Conservation (phyloP, 768 basidiomycete genomes). For the Russula emetica region DNA sequence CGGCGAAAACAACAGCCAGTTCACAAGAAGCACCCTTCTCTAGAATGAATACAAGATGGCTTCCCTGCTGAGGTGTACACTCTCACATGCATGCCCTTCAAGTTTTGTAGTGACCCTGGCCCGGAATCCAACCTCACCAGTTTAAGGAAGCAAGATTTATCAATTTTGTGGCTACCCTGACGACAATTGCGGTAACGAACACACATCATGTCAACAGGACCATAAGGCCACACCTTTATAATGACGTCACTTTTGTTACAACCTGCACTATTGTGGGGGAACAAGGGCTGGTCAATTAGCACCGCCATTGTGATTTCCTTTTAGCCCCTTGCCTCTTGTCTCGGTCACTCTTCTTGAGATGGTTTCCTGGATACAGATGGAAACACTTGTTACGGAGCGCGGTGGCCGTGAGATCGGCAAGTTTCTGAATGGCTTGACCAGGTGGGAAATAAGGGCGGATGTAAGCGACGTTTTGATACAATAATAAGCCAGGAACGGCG, state of each 20-base stretch:
- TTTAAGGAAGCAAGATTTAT: not conserved
- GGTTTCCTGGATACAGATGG: conserved; percentile 21
- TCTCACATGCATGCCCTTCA: not conserved
- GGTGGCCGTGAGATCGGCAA: conserved; percentile 17
- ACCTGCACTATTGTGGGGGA: no score
- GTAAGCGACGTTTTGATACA: conserved; percentile 10
- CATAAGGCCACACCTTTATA: not conserved
- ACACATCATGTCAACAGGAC: no score
- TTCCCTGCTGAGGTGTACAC: not conserved
- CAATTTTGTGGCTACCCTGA: no score
- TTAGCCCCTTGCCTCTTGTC: not conserved
- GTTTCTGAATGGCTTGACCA: conserved; percentile 5
- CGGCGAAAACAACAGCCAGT: not conserved
- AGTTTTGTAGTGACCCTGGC: not conserved
- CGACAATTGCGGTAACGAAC: no score
- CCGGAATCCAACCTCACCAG: not conserved
- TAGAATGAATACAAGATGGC: conserved; percentile 1
- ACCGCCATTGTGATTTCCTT: not conserved
- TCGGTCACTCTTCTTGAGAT: not conserved
- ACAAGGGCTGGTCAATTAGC: not conserved
- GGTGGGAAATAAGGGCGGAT: conserved; percentile 18
- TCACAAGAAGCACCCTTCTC: conserved; percentile 6
- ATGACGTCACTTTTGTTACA: conserved; percentile 12
- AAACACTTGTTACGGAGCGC: not conserved
- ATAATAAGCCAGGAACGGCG: conserved; percentile 22